Evolutionary conservation across 495 filamentous ascomycete genomes (phyloP).

Genomic region (Talaromyces adpressus): DNA sequence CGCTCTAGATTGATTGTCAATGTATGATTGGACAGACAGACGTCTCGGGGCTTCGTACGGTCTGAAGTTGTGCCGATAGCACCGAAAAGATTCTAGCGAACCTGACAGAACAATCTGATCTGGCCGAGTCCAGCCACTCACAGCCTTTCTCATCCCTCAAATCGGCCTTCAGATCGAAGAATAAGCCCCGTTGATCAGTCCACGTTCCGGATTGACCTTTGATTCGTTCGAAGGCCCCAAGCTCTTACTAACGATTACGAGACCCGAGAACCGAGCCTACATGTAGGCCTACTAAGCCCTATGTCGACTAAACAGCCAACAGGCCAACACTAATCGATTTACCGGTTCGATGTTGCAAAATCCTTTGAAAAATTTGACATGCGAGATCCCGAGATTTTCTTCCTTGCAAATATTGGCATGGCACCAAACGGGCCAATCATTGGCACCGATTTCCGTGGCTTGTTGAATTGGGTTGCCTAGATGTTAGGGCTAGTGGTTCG

Average conservation of each 20-base stretch:
- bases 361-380: not conserved
- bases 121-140: not conserved
- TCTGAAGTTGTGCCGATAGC: not conserved
- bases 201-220: not conserved
- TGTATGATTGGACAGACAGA: not conserved
- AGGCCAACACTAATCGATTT: not conserved
- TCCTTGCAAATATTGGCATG: not conserved
- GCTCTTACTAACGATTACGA: not conserved
- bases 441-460: not conserved
- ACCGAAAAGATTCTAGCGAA: not conserved
- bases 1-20: not conserved
- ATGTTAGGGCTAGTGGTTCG: not conserved
- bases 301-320: not conserved
- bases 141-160: not conserved
- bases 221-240: not conserved
- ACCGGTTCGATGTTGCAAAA: not conserved
- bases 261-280: not conserved
- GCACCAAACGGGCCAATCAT: not conserved
- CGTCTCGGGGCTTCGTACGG: not conserved
- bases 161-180: not conserved
- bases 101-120: not conserved
- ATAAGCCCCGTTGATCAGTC: not conserved
- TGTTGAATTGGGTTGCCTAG: not conserved
- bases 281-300: not conserved
- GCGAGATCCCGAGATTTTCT: not conserved